Conservation (phyloP, 2,329 filamentous ascomycete species). For the Exophiala alcalophila region DNA sequence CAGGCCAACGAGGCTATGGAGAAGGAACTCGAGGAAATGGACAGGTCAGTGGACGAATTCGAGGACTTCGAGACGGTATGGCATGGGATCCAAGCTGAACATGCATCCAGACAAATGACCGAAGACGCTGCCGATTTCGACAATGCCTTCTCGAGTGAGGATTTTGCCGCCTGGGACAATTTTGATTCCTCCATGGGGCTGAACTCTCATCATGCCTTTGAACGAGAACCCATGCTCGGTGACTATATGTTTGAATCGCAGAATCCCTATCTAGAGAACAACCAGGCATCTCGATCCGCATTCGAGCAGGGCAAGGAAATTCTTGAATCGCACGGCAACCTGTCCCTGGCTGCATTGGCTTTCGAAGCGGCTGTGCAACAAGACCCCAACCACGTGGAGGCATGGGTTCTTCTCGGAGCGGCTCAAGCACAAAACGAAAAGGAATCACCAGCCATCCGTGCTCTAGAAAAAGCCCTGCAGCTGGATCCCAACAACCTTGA, state of each 20-base stretch:
- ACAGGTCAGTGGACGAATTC: conserved; percentile 74
- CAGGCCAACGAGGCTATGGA: conserved; percentile 74
- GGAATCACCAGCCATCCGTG: conserved; percentile 90
- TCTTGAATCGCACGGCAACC: conserved; percentile 87
- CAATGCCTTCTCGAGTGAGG: conserved; percentile 63
- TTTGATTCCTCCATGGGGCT: conserved; percentile 58
- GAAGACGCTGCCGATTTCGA: conserved; percentile 60
- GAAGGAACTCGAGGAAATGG: conserved; percentile 82
- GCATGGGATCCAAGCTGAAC: conserved; percentile 48
- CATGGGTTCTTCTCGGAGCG: conserved; percentile 88
- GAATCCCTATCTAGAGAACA: conserved; percentile 78
- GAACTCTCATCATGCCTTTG: conserved; percentile 58
- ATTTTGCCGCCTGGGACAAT: conserved; percentile 75
- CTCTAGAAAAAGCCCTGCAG: conserved; percentile 85
- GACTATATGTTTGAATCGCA: conserved; percentile 94
- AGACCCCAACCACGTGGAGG: conserved; percentile 80
- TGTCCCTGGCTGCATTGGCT: conserved; percentile 86
- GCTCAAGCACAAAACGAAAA: conserved; percentile 99
- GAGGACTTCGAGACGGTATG: conserved; percentile 84
- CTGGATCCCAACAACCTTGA: conserved; percentile 81
- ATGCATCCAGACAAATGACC: conserved; percentile 56
- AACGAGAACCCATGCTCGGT: conserved; percentile 69
- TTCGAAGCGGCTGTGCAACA: conserved; percentile 96
- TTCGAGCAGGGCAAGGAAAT: conserved; percentile 93
- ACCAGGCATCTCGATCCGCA: conserved; percentile 56